phyloP scores from a whole-genome alignment of 768 basidiomycete genomes.

The Clavulina sp. region DNA sequence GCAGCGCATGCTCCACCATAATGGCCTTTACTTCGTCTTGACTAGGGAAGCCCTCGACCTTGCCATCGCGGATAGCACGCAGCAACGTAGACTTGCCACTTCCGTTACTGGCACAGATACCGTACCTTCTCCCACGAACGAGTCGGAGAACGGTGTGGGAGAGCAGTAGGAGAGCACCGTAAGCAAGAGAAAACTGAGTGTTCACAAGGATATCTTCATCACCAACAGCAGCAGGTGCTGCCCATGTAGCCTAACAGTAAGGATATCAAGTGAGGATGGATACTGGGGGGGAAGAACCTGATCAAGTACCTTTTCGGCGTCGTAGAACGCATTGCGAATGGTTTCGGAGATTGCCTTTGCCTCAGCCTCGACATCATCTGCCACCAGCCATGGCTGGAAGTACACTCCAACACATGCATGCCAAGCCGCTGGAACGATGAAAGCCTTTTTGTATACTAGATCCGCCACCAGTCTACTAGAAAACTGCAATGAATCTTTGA shows the following conservation, averaged over 20 bases:
- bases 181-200: constrained; percentile 88
- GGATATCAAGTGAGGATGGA: not conserved
- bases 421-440: constrained; percentile 47
- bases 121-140: constrained; percentile 81
- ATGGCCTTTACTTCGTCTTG: constrained; percentile 72
- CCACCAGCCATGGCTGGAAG: constrained; percentile 44
- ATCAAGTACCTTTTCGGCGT: constrained; percentile 40
- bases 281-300: constrained; percentile 1
- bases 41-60: constrained; percentile 91
- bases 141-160: constrained; percentile 87
- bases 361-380: constrained; percentile 18
- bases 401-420: constrained; percentile 54
- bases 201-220: constrained; percentile 61
- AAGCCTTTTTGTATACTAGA: constrained; percentile 37
- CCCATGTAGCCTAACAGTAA: constrained; percentile 37
- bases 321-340: constrained; percentile 54
- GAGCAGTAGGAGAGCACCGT: constrained; percentile 82
- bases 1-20: constrained; percentile 95
- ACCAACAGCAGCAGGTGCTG: constrained; percentile 22
- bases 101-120: constrained; percentile 91
- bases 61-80: constrained; percentile 87
- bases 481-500: constrained; percentile 49
- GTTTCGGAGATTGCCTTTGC: constrained; percentile 26
- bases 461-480: constrained; percentile 61
- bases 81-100: constrained; percentile 91